Conservation (phyloP, 768 basidiomycete species). For the Termitomyces sp. region DNA sequence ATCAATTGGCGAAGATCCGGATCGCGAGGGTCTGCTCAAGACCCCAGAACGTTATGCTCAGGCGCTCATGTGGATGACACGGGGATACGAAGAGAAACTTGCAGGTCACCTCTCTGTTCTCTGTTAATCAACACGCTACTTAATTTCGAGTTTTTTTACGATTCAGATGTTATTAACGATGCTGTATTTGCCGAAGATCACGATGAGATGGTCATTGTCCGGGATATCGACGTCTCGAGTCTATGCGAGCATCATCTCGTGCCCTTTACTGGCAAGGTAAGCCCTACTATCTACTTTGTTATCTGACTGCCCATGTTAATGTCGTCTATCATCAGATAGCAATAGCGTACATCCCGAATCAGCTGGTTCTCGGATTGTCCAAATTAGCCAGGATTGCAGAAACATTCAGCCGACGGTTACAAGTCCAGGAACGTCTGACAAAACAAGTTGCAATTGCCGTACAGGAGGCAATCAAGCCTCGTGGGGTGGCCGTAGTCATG, state of each 20-base stretch:
- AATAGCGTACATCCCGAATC: conserved; percentile 96
- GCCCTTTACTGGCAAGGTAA: conserved; percentile 94
- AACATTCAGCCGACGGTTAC: conserved; percentile 91
- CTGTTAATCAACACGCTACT: background rate
- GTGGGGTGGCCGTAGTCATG: conserved; percentile 99
- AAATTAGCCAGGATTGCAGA: conserved; percentile 97
- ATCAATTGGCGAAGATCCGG: conserved; percentile 97
- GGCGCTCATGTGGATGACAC: conserved; percentile 98
- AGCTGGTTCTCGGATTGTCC: conserved; percentile 89
- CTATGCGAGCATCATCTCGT: conserved; percentile 98
- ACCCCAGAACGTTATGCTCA: conserved; percentile 97
- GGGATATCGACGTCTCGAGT: conserved; percentile 95
- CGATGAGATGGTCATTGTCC: conserved; percentile 98
- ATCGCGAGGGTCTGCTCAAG: conserved; percentile 85
- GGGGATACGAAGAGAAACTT: conserved; percentile 94
- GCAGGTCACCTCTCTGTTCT: conserved; percentile 51
- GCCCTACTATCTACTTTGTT: conserved; percentile 21
- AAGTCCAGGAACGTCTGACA: conserved; percentile 96
- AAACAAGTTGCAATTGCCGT: conserved; percentile 98
- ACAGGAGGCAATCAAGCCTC: conserved; percentile 95
- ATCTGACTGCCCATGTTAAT: conserved; percentile 18
- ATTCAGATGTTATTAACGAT: conserved; percentile 96
- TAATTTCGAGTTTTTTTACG: conserved; percentile 1
- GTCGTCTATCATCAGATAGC: conserved; percentile 61
- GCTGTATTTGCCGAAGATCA: conserved; percentile 98